Conservation (phyloP, 768 basidiomycete genomes). For the Kwoniella bestiolae region DNA sequence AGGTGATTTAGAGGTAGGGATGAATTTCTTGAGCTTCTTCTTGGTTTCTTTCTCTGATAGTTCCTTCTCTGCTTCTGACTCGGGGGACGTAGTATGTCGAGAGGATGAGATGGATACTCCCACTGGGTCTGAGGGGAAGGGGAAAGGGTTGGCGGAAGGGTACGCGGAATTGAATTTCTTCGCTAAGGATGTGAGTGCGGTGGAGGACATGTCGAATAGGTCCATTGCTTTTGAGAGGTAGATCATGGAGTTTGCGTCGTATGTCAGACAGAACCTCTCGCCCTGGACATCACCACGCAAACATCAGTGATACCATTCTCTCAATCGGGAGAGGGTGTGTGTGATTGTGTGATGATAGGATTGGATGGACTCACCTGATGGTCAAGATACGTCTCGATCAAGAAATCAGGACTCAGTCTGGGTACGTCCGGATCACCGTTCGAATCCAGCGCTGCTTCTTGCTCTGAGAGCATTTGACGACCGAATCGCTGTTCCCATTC, state of each 20-base stretch:
- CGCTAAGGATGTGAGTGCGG: slow-evolving; percentile 71
- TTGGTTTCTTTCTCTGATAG: slow-evolving; percentile 21
- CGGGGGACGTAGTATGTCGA: slow-evolving; percentile 54
- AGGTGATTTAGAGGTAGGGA: slow-evolving; percentile 62
- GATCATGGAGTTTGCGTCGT: slow-evolving; percentile 98
- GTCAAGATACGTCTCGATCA: slow-evolving; percentile 98
- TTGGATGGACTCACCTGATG: slow-evolving; percentile 65
- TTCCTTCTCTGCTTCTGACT: neutral
- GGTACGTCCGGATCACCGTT: slow-evolving; percentile 61
- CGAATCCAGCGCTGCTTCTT: slow-evolving; percentile 33
- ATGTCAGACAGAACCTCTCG: slow-evolving; percentile 96
- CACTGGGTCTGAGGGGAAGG: slow-evolving; percentile 47
- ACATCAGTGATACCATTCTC: neutral
- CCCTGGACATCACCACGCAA: slow-evolving; percentile 73
- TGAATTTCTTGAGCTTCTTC: slow-evolving; percentile 53
- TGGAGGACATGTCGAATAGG: slow-evolving; percentile 88
- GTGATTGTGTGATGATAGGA: neutral
- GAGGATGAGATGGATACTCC: slow-evolving; percentile 40
- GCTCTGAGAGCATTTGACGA: slow-evolving; percentile 61
- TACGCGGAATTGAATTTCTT: slow-evolving; percentile 49
- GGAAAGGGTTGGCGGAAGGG: slow-evolving; percentile 49
- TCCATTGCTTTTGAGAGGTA: slow-evolving; percentile 99
- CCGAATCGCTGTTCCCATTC: slow-evolving; percentile 99
- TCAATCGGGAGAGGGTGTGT: neutral
- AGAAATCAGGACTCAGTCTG: slow-evolving; percentile 91